Percentiles rank a stretch among this genome's conserved stretches.
Conservation (phyloP, 176 grass and related monocot species). For the Avena insularis region DNA sequence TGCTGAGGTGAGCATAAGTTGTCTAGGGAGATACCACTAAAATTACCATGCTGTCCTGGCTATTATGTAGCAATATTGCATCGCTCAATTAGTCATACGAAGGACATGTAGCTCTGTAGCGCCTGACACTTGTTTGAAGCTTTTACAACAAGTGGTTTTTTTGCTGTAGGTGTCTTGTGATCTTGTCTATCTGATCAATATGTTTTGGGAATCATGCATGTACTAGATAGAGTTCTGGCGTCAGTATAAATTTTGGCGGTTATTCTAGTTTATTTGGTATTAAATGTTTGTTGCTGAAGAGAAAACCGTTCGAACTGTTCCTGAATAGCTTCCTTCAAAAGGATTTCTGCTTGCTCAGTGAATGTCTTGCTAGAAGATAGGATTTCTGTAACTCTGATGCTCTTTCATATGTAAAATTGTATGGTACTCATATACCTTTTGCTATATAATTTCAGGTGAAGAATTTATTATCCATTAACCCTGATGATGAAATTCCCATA, state of each 20-base stretch:
- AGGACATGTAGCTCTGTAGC: not conserved
- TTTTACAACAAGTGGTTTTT: not conserved
- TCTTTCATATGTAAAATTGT: slow-evolving; percentile 3
- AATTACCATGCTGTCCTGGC: too few relatives aligned
- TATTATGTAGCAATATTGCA: too few relatives aligned
- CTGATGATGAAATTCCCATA: slow-evolving; percentile 70
- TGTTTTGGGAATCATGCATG: not conserved
- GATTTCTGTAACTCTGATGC: not conserved
- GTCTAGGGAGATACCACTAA: too few relatives aligned
- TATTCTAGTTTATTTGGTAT: not conserved
- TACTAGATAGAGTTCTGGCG: not conserved
- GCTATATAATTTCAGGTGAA: slow-evolving; percentile 75
- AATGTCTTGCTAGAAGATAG: too few relatives aligned
- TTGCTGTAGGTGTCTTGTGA: too few relatives aligned
- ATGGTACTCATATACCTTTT: not conserved
- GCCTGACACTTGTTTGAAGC: not conserved
- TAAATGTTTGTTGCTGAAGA: not conserved
- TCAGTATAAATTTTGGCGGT: not conserved
- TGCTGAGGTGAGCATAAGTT: too few relatives aligned
- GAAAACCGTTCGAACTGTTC: too few relatives aligned
- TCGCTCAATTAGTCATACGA: too few relatives aligned
- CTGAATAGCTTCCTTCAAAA: too few relatives aligned
- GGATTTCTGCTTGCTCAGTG: too few relatives aligned
- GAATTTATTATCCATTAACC: slow-evolving; percentile 75
- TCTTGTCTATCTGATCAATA: not conserved